Percentiles rank a stretch among this genome's conserved stretches.
These are phyloP conservation scores for Pyracantha coccinea DNA, from an alignment of 331 rosid species.

Conservation along the genomic window DNA sequence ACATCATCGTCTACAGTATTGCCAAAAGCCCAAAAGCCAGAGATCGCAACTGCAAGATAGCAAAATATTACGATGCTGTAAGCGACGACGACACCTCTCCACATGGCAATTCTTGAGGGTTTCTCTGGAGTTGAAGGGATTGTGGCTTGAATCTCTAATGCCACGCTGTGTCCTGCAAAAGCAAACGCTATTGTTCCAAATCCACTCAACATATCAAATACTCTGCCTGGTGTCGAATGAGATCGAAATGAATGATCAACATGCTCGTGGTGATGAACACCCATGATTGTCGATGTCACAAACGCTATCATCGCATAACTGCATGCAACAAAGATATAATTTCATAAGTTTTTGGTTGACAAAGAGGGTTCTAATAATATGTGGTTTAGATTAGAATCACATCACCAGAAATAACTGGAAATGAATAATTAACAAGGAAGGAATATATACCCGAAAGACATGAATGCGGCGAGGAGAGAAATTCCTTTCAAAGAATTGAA, in stretches of 20 bases:
- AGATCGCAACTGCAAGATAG: constrained; percentile 32
- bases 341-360: neutral
- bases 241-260: constrained; percentile 30
- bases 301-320: constrained; percentile 45
- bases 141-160: constrained; percentile 64
- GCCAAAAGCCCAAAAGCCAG: constrained; percentile 75
- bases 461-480: constrained; percentile 50
- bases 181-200: constrained; percentile 69
- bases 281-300: constrained; percentile 24
- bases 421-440: neutral
- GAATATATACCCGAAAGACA: constrained; percentile 41
- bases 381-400: no score
- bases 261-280: neutral
- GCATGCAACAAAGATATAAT: neutral
- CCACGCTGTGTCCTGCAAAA: constrained; percentile 63
- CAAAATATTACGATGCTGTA: constrained; percentile 40
- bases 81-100: constrained; percentile 49
- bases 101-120: constrained; percentile 59
- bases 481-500: constrained; percentile 43
- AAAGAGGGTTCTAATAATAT: no score
- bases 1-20: constrained; percentile 45
- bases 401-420: no score
- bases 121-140: constrained; percentile 47
- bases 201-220: constrained; percentile 42
- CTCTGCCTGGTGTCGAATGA: neutral